These are phyloP conservation scores for Metarhizium sp. DNA, from an alignment of 2,329 filamentous ascomycete genomes.

Conservation along the genomic window DNA sequence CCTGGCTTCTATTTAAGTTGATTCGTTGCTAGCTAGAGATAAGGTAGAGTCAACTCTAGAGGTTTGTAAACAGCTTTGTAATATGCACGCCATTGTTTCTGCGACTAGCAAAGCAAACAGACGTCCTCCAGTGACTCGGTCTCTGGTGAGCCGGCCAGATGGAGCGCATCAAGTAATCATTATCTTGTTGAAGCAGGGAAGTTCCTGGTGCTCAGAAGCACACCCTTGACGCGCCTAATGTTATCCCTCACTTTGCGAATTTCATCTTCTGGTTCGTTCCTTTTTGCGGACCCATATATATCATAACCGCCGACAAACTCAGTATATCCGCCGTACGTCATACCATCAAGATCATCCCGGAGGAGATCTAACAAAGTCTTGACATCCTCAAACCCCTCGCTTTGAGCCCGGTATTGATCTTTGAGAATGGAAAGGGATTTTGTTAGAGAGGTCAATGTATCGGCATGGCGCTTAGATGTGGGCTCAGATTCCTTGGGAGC, in stretches of 20 bases:
- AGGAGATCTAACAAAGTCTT: conserved; percentile 47
- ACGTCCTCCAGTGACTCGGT: background rate
- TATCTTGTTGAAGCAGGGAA: conserved; percentile 46
- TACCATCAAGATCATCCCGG: conserved; percentile 54
- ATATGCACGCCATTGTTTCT: no score
- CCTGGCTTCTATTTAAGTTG: no score
- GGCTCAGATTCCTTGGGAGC: conserved; percentile 13
- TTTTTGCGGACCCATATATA: conserved; percentile 33
- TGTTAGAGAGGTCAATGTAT: conserved; percentile 32
- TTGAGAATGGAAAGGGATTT: conserved; percentile 32
- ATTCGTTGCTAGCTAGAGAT: no score
- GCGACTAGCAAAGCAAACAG: background rate
- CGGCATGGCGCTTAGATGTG: conserved; percentile 28
- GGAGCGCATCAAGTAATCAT: background rate
- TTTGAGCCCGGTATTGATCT: conserved; percentile 33
- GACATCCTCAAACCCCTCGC: conserved; percentile 40
- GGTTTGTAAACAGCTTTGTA: no score
- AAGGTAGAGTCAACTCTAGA: no score
- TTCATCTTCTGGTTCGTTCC: conserved; percentile 55
- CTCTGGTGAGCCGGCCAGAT: no score
- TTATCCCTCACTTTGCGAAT: conserved; percentile 64
- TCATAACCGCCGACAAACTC: conserved; percentile 30
- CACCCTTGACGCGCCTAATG: conserved; percentile 71
- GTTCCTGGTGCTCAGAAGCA: conserved; percentile 63
- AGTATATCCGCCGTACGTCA: conserved; percentile 37